Evolutionary conservation across 768 basidiomycete genomes (phyloP).

Genomic region (Coprinopsis marcescibilis): DNA sequence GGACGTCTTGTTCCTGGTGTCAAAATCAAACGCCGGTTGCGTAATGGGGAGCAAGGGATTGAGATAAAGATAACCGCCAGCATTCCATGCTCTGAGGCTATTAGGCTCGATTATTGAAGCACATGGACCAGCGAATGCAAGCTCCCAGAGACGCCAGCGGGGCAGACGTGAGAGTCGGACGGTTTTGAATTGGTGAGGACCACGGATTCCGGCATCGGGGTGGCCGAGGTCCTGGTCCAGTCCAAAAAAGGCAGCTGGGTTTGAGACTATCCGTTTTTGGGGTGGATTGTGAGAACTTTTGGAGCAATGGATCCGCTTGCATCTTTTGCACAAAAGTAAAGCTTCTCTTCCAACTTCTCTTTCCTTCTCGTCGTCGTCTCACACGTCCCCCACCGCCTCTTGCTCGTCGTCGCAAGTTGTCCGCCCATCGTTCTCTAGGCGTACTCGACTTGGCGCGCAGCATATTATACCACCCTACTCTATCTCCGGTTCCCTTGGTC

Average conservation of each 20-base stretch:
- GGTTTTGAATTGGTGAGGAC: no score
- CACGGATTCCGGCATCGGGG: no score
- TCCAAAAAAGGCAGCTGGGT: neutral
- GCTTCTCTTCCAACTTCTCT: neutral
- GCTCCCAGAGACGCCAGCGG: no score
- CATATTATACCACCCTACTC: neutral
- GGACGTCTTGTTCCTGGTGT: no score
- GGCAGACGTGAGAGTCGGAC: no score
- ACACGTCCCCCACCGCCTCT: neutral
- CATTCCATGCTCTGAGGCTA: no score
- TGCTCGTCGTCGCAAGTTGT: neutral
- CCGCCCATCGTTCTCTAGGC: neutral
- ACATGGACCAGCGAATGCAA: no score
- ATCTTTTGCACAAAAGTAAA: neutral
- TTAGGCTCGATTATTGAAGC: no score
- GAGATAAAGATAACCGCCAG: no score
- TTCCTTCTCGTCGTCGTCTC: conserved; percentile 4
- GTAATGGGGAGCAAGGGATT: no score
- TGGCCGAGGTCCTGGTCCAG: conserved; percentile 1
- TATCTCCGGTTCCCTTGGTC: neutral
- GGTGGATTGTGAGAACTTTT: conserved; percentile 3
- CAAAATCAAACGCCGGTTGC: no score
- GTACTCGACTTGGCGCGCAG: neutral
- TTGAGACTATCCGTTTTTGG: neutral
- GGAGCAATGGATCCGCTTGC: neutral